A percentile compares a stretch with the other conserved stretches of the same genome.
Conservation (phyloP, 1,139 yeast species). For the Taiozyma sp. region DNA sequence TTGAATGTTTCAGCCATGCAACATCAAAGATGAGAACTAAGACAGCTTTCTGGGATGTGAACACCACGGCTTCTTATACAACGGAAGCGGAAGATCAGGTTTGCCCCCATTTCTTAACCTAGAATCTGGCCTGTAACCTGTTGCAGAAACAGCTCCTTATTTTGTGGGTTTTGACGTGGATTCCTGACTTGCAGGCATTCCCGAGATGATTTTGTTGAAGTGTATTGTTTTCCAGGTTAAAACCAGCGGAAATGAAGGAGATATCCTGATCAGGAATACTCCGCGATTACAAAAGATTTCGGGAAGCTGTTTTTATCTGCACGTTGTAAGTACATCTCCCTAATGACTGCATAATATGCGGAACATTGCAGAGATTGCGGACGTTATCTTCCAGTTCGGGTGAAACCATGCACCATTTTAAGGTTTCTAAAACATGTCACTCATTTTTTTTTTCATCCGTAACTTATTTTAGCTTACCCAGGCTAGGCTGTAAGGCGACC, state of each 20-base stretch:
- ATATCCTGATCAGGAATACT: neutral
- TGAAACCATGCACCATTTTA: neutral
- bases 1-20: no score
- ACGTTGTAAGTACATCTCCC: neutral
- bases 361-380: conserved; percentile 4
- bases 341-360: conserved; percentile 1
- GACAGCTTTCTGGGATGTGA: no score
- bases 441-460: neutral
- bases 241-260: neutral
- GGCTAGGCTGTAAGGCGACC: neutral
- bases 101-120: no score
- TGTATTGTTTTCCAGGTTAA: neutral
- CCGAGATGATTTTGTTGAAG: neutral
- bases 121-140: no score
- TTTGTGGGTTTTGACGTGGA: neutral
- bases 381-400: conserved; percentile 1
- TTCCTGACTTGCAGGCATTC: neutral
- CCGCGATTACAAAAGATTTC: neutral
- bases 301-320: neutral
- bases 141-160: neutral
- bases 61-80: no score
- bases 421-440: neutral
- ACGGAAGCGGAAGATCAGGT: no score
- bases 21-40: no score
- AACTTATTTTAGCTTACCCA: neutral